Evolutionary conservation across 192 early-diverging fungal genomes (phyloP).

Genomic region (Coemansia sp.): DNA sequence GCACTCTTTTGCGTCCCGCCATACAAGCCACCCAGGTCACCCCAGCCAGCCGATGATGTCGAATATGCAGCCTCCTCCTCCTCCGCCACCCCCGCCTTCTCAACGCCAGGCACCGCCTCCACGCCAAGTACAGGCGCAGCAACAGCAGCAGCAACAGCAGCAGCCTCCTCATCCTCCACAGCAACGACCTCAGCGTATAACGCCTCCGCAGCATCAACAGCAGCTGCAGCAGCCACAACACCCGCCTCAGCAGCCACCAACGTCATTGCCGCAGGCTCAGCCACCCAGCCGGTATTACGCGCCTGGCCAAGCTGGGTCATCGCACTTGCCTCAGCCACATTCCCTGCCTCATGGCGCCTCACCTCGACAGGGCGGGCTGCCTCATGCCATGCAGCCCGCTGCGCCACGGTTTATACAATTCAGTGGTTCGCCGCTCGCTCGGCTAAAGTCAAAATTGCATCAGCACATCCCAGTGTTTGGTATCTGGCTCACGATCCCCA

Average conservation of each 20-base stretch:
- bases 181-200: slow-evolving; percentile 12
- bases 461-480: slow-evolving; percentile 45
- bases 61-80: slow-evolving; percentile 10
- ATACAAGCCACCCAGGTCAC: neutral
- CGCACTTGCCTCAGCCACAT: neutral
- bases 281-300: slow-evolving; percentile 32
- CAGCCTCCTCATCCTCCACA: neutral
- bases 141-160: neutral
- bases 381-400: neutral
- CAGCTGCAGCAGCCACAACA: slow-evolving; percentile 4
- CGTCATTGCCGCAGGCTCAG: slow-evolving; percentile 2
- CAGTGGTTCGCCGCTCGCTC: slow-evolving; percentile 12
- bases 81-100: neutral
- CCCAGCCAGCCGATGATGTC: slow-evolving; percentile 1
- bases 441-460: slow-evolving; percentile 33
- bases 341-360: neutral
- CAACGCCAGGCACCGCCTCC: neutral
- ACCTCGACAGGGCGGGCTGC: slow-evolving; percentile 18
- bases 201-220: slow-evolving; percentile 9
- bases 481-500: slow-evolving; percentile 52
- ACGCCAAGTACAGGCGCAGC: slow-evolving; percentile 14
- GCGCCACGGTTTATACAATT: slow-evolving; percentile 8
- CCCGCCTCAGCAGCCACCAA: neutral
- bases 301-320: slow-evolving; percentile 10
- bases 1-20: neutral